Evolutionary conservation across 495 filamentous ascomycete genomes (phyloP).

Genomic region (Penicillium robsamsonii): DNA sequence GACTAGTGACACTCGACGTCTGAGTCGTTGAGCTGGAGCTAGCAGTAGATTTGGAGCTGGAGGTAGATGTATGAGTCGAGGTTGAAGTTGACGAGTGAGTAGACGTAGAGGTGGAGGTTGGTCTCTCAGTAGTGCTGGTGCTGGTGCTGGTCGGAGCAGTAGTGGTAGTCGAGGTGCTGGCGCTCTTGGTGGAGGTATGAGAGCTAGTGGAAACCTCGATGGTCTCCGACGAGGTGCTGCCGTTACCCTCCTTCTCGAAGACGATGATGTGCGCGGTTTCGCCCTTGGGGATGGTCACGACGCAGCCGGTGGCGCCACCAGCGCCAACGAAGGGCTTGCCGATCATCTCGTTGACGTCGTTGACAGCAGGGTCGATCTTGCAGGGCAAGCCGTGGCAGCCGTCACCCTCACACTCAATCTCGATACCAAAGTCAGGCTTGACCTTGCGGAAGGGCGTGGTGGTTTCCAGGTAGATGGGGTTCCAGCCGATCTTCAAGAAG

Average conservation of each 20-base stretch:
- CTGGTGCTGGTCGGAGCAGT: conserved; percentile 22
- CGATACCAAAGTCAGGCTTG: conserved; percentile 65
- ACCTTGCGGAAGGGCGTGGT: conserved; percentile 55
- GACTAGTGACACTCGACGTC: conserved; percentile 36
- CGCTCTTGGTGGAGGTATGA: conserved; percentile 17
- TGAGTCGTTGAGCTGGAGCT: conserved; percentile 24
- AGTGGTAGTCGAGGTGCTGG: conserved; percentile 26
- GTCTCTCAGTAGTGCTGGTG: conserved; percentile 26
- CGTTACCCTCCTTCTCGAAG: conserved; percentile 42
- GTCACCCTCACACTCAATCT: conserved; percentile 64
- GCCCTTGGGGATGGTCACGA: conserved; percentile 73
- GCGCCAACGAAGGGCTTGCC: conserved; percentile 56
- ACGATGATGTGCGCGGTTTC: conserved; percentile 67
- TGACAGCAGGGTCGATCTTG: conserved; percentile 63
- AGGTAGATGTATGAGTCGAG: conserved; percentile 17
- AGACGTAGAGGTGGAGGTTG: conserved; percentile 22
- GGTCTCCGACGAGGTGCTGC: conserved; percentile 19
- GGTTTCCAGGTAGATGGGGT: conserved; percentile 68
- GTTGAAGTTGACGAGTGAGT: conserved; percentile 23
- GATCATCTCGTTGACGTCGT: conserved; percentile 60
- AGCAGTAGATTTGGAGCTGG: conserved; percentile 12
- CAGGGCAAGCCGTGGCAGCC: conserved; percentile 75
- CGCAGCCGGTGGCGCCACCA: conserved; percentile 72
- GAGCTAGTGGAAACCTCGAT: conserved; percentile 18
- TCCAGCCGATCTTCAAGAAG: conserved; percentile 76